Conservation (phyloP, 495 filamentous ascomycete genomes). For the Tuber borchii region DNA sequence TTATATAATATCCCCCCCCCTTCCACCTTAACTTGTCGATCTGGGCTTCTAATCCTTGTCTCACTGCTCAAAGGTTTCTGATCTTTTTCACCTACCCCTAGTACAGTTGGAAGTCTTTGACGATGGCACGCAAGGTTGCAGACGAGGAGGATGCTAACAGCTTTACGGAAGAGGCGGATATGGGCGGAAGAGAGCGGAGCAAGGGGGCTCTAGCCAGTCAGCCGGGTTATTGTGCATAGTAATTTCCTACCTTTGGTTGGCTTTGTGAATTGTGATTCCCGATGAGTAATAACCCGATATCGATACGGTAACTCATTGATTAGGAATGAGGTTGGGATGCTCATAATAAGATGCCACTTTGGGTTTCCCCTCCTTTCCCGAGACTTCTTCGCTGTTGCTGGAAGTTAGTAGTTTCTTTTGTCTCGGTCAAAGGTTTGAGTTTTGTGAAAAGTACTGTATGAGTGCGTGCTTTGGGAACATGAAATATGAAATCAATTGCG, state of each 20-base stretch:
- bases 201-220: not conserved
- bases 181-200: not conserved
- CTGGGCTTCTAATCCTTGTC: too few relatives aligned
- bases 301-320: not conserved
- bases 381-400: not conserved
- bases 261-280: not conserved
- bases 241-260: not conserved
- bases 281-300: not conserved
- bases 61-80: too few relatives aligned
- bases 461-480: not conserved
- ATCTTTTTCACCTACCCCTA: too few relatives aligned
- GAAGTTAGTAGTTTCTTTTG: not conserved
- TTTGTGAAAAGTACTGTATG: not conserved
- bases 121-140: slow-evolving; percentile 20
- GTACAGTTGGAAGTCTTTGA: too few relatives aligned
- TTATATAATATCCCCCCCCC: too few relatives aligned
- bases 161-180: not conserved
- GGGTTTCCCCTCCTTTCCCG: not conserved
- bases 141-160: slow-evolving; percentile 15
- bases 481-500: not conserved
- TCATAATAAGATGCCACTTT: not conserved
- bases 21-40: too few relatives aligned
- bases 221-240: not conserved
- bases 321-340: not conserved
- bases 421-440: not conserved